These are phyloP conservation scores for Macadamia tetraphylla DNA, from an alignment of 164 flowering plant genomes.

Conservation along the genomic window DNA sequence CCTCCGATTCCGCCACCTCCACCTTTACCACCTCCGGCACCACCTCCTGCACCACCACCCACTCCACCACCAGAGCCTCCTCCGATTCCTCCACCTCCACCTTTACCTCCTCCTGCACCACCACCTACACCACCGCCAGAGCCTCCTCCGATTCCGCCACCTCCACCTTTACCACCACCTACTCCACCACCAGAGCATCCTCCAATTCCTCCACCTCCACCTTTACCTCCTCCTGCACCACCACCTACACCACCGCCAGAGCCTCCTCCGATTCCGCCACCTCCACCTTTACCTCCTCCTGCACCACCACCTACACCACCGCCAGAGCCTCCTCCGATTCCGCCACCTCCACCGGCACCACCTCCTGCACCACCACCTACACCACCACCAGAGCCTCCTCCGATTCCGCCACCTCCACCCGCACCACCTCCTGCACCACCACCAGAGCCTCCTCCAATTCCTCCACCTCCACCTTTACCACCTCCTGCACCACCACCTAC, in stretches of 20 bases:
- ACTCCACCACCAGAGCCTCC: slow-evolving; percentile 10
- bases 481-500: slow-evolving; percentile 16
- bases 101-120: background rate
- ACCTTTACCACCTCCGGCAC: slow-evolving; percentile 12
- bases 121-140: background rate
- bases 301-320: slow-evolving; percentile 12
- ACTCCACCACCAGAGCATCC: slow-evolving; percentile 3
- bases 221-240: slow-evolving; percentile 4
- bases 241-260: slow-evolving; percentile 7
- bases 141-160: slow-evolving; percentile 3
- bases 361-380: background rate
- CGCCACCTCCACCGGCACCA: background rate
- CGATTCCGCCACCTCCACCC: slow-evolving; percentile 3
- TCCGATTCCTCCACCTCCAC: background rate
- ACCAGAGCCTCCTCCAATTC: slow-evolving; percentile 14
- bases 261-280: slow-evolving; percentile 14
- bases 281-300: slow-evolving; percentile 14
- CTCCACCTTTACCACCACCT: slow-evolving; percentile 10
- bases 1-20: slow-evolving; percentile 16
- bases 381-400: slow-evolving; percentile 13
- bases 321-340: slow-evolving; percentile 7
- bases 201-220: slow-evolving; percentile 10
- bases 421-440: slow-evolving; percentile 11
- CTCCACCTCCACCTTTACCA: slow-evolving; percentile 13
- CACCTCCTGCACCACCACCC: slow-evolving; percentile 18